Percentiles rank a stretch among this genome's conserved stretches.
Evolutionary conservation across 2,329 filamentous ascomycete genomes (phyloP).

Genomic region (Alternaria dauci): DNA sequence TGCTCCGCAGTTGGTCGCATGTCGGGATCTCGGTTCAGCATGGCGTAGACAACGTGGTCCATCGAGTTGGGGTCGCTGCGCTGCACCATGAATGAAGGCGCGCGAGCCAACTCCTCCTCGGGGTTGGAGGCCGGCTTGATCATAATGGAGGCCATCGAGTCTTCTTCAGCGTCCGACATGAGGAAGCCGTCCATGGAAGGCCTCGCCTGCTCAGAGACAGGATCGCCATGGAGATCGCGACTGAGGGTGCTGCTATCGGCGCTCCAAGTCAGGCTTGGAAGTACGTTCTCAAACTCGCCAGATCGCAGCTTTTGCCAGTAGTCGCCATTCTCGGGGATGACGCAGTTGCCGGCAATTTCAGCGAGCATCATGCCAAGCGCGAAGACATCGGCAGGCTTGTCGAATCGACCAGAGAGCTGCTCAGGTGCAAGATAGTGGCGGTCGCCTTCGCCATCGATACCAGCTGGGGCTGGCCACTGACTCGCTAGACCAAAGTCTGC

Average conservation of each 20-base stretch:
- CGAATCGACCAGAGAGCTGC: constrained; percentile 83
- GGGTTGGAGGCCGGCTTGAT: constrained; percentile 36
- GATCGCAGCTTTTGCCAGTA: constrained; percentile 90
- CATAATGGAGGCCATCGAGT: constrained; percentile 51
- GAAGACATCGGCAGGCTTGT: constrained; percentile 93
- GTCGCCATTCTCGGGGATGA: constrained; percentile 89
- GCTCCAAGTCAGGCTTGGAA: constrained; percentile 87
- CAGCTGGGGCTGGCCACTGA: constrained; percentile 75
- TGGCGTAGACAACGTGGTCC: constrained; percentile 83
- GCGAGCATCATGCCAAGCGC: constrained; percentile 93
- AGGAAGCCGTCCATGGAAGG: constrained; percentile 36
- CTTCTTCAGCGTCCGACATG: constrained; percentile 48
- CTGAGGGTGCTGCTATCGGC: constrained; percentile 70
- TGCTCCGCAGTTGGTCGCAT: constrained; percentile 78
- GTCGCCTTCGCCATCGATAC: constrained; percentile 90
- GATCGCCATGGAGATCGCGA: constrained; percentile 70
- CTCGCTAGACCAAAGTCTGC: constrained; percentile 87
- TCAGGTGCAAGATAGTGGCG: constrained; percentile 96
- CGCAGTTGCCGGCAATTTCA: constrained; percentile 92
- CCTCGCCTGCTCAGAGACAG: constrained; percentile 33
- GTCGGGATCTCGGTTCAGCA: constrained; percentile 80
- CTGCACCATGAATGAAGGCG: constrained; percentile 91
- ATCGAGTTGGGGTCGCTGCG: constrained; percentile 75
- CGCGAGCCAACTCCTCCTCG: constrained; percentile 67
- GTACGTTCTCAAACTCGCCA: constrained; percentile 81